Conservation (phyloP, 345 rosid species). For the Angophora floribunda region DNA sequence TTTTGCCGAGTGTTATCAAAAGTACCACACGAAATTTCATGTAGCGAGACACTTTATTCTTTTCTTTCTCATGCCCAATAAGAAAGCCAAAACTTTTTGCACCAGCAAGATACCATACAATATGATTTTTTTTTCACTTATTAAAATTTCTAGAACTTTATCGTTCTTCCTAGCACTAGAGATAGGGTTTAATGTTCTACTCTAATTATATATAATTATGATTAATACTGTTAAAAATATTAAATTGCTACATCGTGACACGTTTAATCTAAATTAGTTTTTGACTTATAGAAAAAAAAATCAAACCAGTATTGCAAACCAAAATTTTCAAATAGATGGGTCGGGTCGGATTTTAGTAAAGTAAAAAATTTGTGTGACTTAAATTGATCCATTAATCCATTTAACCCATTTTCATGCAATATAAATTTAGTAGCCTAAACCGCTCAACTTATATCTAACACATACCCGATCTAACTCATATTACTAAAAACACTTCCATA, state of each 20-base stretch:
- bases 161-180: not conserved
- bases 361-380: too few relatives aligned
- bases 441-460: too few relatives aligned
- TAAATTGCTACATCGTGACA: not conserved
- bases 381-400: too few relatives aligned
- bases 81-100: not conserved
- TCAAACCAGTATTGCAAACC: too few relatives aligned
- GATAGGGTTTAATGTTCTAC: not conserved
- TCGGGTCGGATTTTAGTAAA: too few relatives aligned
- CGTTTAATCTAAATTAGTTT: too few relatives aligned
- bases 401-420: too few relatives aligned
- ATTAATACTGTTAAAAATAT: not conserved
- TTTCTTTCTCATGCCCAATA: not conserved
- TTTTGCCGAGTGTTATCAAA: not conserved
- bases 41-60: not conserved
- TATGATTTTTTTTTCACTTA: not conserved
- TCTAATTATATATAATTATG: rapidly evolving
- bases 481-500: too few relatives aligned
- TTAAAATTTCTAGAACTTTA: not conserved
- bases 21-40: not conserved
- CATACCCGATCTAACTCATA: too few relatives aligned
- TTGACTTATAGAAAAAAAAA: too few relatives aligned
- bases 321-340: too few relatives aligned
- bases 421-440: too few relatives aligned
- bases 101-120: not conserved